Conservation (phyloP, 139 green algal species). For the Picochlorum sp. region DNA sequence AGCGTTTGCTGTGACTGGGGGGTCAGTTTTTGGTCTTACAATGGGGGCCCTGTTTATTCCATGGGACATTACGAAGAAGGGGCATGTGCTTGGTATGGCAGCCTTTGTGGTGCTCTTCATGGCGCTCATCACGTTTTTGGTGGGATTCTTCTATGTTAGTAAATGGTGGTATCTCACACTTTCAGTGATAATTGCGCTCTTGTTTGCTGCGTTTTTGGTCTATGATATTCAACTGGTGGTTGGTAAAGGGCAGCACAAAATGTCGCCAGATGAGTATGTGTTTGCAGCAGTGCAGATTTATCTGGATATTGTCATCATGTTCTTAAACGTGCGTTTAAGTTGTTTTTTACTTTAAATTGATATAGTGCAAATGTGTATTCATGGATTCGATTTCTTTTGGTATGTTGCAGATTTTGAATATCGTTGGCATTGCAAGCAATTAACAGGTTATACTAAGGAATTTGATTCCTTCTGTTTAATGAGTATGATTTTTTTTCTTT, state of each 20-base stretch:
- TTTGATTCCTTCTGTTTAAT: too few species aligned
- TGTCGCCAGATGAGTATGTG: conserved; percentile 42
- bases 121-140: conserved; percentile 7
- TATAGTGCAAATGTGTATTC: not conserved
- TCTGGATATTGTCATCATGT: conserved; percentile 41
- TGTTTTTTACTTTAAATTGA: not conserved
- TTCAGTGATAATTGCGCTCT: conserved; percentile 23
- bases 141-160: conserved; percentile 30
- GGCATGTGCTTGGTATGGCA: conserved; percentile 16
- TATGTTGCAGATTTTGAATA: conserved; percentile 5
- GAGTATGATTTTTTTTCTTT: too few species aligned
- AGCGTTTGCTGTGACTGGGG: conserved; percentile 17
- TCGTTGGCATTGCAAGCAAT: conserved; percentile 8
- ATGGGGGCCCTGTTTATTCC: conserved; percentile 26
- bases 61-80: conserved; percentile 37
- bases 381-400: not conserved
- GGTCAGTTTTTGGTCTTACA: conserved; percentile 13
- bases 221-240: conserved; percentile 43
- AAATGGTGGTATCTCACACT: conserved; percentile 26
- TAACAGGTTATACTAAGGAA: too few species aligned
- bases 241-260: conserved; percentile 21
- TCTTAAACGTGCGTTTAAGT: too few species aligned
- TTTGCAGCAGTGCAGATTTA: conserved; percentile 36
- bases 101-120: conserved; percentile 23
- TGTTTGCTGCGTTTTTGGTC: conserved; percentile 39